phyloP scores from a whole-genome alignment of 305 asterid species.

The Solanum hybrid region DNA sequence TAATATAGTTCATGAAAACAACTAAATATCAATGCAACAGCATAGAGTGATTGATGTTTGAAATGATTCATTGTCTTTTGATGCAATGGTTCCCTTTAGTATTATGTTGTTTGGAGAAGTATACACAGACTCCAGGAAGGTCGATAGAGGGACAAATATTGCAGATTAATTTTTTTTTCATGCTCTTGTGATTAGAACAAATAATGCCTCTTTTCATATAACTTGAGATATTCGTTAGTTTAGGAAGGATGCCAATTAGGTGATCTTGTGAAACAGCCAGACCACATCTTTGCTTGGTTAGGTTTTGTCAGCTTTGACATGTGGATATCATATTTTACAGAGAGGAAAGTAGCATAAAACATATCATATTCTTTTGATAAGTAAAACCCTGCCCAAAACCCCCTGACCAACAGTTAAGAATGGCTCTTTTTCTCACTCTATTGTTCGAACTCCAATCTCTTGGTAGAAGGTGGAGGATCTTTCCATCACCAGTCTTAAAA shows the following conservation, averaged over 20 bases:
- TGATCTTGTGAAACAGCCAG: background rate
- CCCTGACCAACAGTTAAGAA: background rate
- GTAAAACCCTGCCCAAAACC: background rate
- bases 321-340: background rate
- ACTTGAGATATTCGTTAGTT: background rate
- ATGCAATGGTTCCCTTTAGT: background rate
- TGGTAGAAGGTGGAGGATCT: background rate
- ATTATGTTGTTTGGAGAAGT: background rate
- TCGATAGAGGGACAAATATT: background rate
- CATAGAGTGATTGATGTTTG: background rate
- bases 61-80: background rate
- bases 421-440: background rate
- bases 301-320: background rate
- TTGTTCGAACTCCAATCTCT: background rate
- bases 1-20: background rate
- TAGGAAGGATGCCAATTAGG: background rate
- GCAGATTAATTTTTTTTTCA: background rate
- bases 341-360: background rate
- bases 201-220: background rate
- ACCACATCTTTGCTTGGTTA: background rate
- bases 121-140: background rate
- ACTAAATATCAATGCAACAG: background rate
- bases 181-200: background rate
- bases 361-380: background rate
- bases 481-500: background rate